phyloP scores from a whole-genome alignment of 371 early-diverging fungal species.

The Rhizopus arrhizus region DNA sequence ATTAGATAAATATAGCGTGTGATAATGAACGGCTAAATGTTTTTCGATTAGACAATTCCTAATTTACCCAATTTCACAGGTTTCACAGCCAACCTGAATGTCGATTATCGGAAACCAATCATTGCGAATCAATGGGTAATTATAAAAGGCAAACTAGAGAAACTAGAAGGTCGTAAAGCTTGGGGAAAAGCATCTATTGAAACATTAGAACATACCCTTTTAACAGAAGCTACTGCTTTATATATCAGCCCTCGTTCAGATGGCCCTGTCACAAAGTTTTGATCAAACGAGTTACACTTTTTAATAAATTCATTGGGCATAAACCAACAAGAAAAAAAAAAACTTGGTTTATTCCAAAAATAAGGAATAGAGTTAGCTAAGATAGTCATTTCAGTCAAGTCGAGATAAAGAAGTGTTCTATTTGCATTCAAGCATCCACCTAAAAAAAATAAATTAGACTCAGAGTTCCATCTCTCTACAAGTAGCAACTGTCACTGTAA shows the following conservation, averaged over 20 bases:
- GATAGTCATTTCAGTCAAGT: too few species aligned
- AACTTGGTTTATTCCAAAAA: too few species aligned
- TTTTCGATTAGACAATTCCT: conserved; percentile 47
- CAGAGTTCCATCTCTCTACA: too few species aligned
- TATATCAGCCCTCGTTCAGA: conserved; percentile 63
- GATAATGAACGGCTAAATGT: background rate
- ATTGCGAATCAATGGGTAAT: conserved; percentile 69
- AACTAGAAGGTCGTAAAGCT: conserved; percentile 74
- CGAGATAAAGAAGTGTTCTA: too few species aligned
- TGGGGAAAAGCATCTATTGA: conserved; percentile 66
- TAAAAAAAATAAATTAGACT: too few species aligned
- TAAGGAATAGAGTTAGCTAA: too few species aligned
- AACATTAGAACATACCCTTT: conserved; percentile 49
- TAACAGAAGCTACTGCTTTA: conserved; percentile 70
- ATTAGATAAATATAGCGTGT: background rate
- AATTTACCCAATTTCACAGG: conserved; percentile 67
- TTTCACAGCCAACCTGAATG: conserved; percentile 75
- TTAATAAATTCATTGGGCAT: too few species aligned
- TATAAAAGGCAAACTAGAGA: conserved; percentile 61
- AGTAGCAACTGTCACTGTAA: too few species aligned
- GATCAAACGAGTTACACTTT: background rate
- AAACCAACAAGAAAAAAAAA: too few species aligned
- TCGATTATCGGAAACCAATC: conserved; percentile 74
- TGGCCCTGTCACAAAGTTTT: conserved; percentile 29
- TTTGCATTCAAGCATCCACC: too few species aligned